phyloP scores from a whole-genome alignment of 805 yeast species.

The Candida hungchunana region DNA sequence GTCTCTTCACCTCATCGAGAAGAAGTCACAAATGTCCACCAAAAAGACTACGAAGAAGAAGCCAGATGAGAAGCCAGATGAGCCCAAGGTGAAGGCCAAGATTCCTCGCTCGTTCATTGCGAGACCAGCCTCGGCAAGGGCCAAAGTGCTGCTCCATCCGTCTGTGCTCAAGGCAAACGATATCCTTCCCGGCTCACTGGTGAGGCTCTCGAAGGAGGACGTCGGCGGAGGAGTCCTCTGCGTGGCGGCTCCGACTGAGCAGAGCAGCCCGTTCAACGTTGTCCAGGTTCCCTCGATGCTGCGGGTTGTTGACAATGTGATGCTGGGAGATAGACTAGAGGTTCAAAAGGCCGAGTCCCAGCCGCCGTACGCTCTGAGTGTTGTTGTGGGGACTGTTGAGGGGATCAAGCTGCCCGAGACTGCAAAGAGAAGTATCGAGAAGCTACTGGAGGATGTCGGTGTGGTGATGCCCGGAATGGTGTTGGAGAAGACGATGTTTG shows the following conservation, averaged over 20 bases:
- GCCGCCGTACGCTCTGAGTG: conserved; percentile 41
- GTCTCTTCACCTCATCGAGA: neutral
- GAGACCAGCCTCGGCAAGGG: too few species aligned
- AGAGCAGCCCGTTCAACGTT: conserved; percentile 32
- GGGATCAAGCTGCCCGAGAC: conserved; percentile 21
- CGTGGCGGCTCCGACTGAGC: conserved; percentile 35
- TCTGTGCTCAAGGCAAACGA: conserved; percentile 45
- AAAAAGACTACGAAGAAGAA: conserved; percentile 25
- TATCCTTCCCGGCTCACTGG: conserved; percentile 40
- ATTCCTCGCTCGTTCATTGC: conserved; percentile 36
- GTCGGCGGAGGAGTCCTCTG: conserved; percentile 41
- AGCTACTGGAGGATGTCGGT: conserved; percentile 50
- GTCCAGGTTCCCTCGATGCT: conserved; percentile 46
- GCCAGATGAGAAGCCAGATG: conserved; percentile 17
- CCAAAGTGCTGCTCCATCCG: conserved; percentile 39
- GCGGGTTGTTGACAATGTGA: conserved; percentile 37
- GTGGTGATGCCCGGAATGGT: conserved; percentile 54
- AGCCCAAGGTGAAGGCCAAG: conserved; percentile 32
- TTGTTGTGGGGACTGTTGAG: conserved; percentile 30
- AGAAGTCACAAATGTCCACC: neutral
- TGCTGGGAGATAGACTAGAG: conserved; percentile 48
- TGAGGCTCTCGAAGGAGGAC: conserved; percentile 42
- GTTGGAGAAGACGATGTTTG: conserved; percentile 26
- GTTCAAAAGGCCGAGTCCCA: conserved; percentile 43
- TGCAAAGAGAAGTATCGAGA: conserved; percentile 34